Evolutionary conservation across 192 early-diverging fungal species (phyloP), one percentile per base, ranked within the genome.

Genomic region (Pilobolus umbonatus): DNA sequence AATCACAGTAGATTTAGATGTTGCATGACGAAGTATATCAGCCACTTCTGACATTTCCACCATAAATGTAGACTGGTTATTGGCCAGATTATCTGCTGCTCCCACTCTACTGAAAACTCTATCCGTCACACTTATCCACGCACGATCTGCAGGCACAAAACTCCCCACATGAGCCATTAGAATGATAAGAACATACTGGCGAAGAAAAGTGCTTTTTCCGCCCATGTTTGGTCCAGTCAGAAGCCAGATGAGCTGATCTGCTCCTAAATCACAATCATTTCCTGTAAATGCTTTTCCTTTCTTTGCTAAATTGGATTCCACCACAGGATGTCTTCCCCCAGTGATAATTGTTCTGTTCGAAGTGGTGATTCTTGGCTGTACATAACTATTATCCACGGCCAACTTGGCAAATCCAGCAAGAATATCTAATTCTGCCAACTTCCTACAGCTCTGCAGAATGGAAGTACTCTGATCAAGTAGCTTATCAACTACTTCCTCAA

Each of bases 221-320:
- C 87, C 87, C 93, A 93, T 95, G 61, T 97, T 97, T 3, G 95
- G 90, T 0, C 95, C 94, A 7, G 89, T 92, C 4, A 95, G 80
- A 11, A 94, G 67, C 35, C 89, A 95, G 76, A 19, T 78, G 76
- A 0, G 72, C 63, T 28, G 28, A 1, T 65, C 73, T 0, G 65
- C 65, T 10, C 72, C 66, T 1, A 86, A 79, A 46, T 75, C 82
- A 9, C 80, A 54, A 6, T 89, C 87, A 59, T 97, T 97, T 14
- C 88, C 69, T 1, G 91, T 77, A 55, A 85, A 89, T 12, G 30
- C 19, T 14, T 34, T 31, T 14, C 52, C 52, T 22, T 35, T 54
- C 31, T 12, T 70, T 67, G 45, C 45, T 31, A 43, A 54, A 61
- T 28, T 81, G 24, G 25, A 62, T 67, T 93, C 88, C 8, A 84